Conservation (phyloP, 2,329 filamentous ascomycete genomes). For the Trichocomaceae sp. region DNA sequence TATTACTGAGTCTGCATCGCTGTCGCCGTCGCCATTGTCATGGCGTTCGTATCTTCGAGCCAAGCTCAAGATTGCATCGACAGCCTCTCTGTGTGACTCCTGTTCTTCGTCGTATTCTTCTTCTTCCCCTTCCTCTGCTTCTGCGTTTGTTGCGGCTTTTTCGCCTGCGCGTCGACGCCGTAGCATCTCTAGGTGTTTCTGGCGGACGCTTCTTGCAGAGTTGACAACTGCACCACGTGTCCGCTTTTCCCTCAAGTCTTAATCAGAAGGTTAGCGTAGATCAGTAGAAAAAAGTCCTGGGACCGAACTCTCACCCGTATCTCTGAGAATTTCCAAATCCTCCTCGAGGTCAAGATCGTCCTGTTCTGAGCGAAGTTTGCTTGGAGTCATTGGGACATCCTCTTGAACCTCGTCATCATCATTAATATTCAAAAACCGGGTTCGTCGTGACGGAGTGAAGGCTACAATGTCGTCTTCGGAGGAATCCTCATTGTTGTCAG, state of each 20-base stretch:
- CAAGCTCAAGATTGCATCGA: slow-evolving; percentile 21
- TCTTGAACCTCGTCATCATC: slow-evolving; percentile 15
- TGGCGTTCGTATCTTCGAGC: slow-evolving; percentile 45
- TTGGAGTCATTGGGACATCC: slow-evolving; percentile 6
- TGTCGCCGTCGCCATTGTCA: slow-evolving; percentile 20
- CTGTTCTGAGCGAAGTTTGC: slow-evolving; percentile 18
- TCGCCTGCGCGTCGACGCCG: slow-evolving; percentile 39
- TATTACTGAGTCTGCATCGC: slow-evolving; percentile 26
- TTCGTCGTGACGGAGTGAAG: slow-evolving; percentile 6
- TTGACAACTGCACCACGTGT: slow-evolving; percentile 37
- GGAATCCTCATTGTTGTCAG: neutral
- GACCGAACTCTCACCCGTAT: slow-evolving; percentile 30
- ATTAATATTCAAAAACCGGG: neutral
- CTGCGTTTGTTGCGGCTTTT: slow-evolving; percentile 21
- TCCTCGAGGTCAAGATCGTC: slow-evolving; percentile 39
- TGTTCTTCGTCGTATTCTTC: slow-evolving; percentile 16
- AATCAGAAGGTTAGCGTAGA: slow-evolving; percentile 13
- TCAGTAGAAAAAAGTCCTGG: neutral
- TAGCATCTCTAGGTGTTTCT: slow-evolving; percentile 38
- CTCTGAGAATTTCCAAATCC: slow-evolving; percentile 40
- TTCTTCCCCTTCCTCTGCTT: slow-evolving; percentile 11
- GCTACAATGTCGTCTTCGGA: slow-evolving; percentile 6
- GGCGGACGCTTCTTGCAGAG: slow-evolving; percentile 33
- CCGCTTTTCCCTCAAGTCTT: slow-evolving; percentile 33
- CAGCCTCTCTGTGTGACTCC: slow-evolving; percentile 17